Evolutionary conservation across 1,284 basidiomycete genomes (phyloP).

Genomic region (Microbotryum saponariae): DNA sequence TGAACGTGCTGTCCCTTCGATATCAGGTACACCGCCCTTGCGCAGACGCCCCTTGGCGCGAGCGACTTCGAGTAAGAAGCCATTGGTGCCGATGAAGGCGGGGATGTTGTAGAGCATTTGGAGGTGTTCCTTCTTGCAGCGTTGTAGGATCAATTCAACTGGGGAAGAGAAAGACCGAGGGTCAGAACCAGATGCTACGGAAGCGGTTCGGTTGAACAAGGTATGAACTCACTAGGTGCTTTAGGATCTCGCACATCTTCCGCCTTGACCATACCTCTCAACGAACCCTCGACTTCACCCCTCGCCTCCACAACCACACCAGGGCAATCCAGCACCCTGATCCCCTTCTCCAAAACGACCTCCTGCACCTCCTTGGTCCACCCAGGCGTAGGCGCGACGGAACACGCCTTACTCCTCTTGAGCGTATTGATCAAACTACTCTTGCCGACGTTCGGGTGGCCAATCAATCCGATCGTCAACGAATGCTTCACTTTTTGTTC

Average conservation of each 20-base stretch:
- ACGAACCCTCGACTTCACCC: constrained; percentile 59
- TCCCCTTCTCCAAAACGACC: constrained; percentile 82
- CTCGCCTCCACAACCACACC: constrained; percentile 75
- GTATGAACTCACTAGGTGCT: constrained; percentile 58
- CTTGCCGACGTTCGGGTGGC: constrained; percentile 97
- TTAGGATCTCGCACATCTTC: constrained; percentile 88
- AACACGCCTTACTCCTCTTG: constrained; percentile 81
- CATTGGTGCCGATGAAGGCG: constrained; percentile 62
- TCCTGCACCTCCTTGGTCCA: constrained; percentile 94
- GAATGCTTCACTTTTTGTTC: constrained; percentile 20
- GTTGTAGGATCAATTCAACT: constrained; percentile 76
- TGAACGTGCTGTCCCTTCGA: constrained; percentile 70
- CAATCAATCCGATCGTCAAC: constrained; percentile 86
- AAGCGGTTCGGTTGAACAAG: background rate
- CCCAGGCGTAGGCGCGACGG: constrained; percentile 90
- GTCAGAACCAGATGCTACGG: constrained; percentile 7
- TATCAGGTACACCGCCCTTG: constrained; percentile 87
- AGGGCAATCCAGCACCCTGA: constrained; percentile 89
- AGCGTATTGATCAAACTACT: constrained; percentile 91
- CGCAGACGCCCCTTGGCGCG: constrained; percentile 74
- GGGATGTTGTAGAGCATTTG: constrained; percentile 78
- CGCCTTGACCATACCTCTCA: constrained; percentile 88
- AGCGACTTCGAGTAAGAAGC: constrained; percentile 87
- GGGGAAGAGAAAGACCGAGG: background rate
- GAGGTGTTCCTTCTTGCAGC: constrained; percentile 61